Conservation (phyloP, 805 yeast genomes). For the Metschnikowia reukaufii region DNA sequence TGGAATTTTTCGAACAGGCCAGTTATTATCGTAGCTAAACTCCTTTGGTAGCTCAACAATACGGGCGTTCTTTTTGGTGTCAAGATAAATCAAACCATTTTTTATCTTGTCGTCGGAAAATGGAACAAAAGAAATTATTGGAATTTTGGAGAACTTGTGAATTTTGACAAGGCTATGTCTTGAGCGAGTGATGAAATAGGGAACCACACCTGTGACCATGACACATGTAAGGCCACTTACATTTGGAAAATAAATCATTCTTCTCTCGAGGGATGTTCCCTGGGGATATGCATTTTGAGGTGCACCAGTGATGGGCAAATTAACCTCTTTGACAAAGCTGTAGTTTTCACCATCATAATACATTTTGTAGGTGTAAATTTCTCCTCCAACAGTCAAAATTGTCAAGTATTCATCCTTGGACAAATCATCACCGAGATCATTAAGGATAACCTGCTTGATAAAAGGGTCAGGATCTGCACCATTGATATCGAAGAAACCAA, state of each 20-base stretch:
- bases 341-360: slow-evolving; percentile 48
- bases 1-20: slow-evolving; percentile 54
- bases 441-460: slow-evolving; percentile 64
- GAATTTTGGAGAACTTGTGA: slow-evolving; percentile 62
- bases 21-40: slow-evolving; percentile 56
- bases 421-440: slow-evolving; percentile 60
- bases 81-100: slow-evolving; percentile 68
- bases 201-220: slow-evolving; percentile 71
- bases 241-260: slow-evolving; percentile 57
- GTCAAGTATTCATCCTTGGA: slow-evolving; percentile 62
- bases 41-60: slow-evolving; percentile 48
- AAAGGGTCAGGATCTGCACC: slow-evolving; percentile 68
- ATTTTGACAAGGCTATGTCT: slow-evolving; percentile 63
- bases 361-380: slow-evolving; percentile 64
- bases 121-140: slow-evolving; percentile 65
- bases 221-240: slow-evolving; percentile 59
- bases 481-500: slow-evolving; percentile 50
- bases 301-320: slow-evolving; percentile 64
- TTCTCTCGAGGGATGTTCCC: slow-evolving; percentile 69
- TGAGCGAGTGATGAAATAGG: slow-evolving; percentile 67
- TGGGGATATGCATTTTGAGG: slow-evolving; percentile 74
- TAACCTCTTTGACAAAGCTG: slow-evolving; percentile 44
- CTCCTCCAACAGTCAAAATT: slow-evolving; percentile 79
- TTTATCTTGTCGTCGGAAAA: slow-evolving; percentile 41
- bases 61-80: slow-evolving; percentile 67